Base-by-base conservation (phyloP, 208 protist species). In the Leishmania amazonensis region DNA sequence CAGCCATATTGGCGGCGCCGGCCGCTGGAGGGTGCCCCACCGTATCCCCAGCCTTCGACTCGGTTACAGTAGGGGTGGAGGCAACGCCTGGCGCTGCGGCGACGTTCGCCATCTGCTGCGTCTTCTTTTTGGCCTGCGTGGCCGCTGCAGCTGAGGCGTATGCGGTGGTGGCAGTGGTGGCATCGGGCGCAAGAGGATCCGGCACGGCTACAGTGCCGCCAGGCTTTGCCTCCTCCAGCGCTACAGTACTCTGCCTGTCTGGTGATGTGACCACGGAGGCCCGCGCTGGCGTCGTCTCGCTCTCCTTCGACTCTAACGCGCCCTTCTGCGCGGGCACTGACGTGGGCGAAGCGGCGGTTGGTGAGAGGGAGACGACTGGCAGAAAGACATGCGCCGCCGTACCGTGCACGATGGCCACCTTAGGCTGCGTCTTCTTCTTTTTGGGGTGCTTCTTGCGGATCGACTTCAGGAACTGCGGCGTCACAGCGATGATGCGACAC, bases 401-500 rank as follows among this genome's bases (percentile, higher is more conserved):
- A 21, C 86, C 83, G 49, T 81, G 83, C 62, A 70, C 60, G 21
- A 70, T 47, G 6, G 40, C 76, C 40, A 58, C 65, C 58, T 81
- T 87, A 28, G 68, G 9, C 21, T 54, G 77, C 65, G 77, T 21
- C 75, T 82, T 86, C 83, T 87, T 89, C 77, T 87, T 86, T 74
- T 87, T 87, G n/a, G 64, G 45, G 75, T 84, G 78, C 79, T 89
- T 94, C 71, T 88, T 88, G 5, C 87, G 82, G 24, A 65, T 35
- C 28, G 83, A 47, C 72, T 89, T 87, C 45, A 90, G 71, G 73
- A 94, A 94, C 70, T 85, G 83, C 31, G 91, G 87, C 6, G 89
- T 91, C 9, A 94, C 89, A 40, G 89, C 85, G 54, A 94, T 84
- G 53, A 92, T 76, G 38, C 91, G 87, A 28, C 72, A 76, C 3